Evolutionary conservation across 768 basidiomycete genomes (phyloP), one percentile per base, ranked within the genome.

Genomic region (Amanita phalloides): DNA sequence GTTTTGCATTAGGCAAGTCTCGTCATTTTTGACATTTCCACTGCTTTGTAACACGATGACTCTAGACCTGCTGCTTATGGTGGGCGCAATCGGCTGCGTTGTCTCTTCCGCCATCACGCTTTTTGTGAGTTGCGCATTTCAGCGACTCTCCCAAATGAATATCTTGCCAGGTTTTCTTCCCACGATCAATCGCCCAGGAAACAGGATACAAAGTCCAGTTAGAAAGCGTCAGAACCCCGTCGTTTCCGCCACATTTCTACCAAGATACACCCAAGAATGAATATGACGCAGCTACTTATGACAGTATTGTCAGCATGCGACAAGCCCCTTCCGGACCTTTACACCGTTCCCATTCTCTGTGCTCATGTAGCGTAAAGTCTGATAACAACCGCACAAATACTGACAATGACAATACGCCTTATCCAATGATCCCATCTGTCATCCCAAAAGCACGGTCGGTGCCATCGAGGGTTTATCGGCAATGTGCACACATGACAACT

Each of bases 61-160:
- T 20, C 53, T 57, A 78, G 89, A 91, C 64, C 77, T 87, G 53
- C 69, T 90, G 8, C 65, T 83, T 43, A 82, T 87, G 78, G 58
- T 83, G 49, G 82, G 79, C 20, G 86, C 75, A 14, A 74, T 90
- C 28, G 88, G 88, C 11, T 82, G 82, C 58, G 81, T 90, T 59
- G 72, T 87, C 20, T 90, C 88, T 3, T 88, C 88, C 23, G 79
- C 80, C 14, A 85, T 90, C 21, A 91, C 89, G 3, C 72, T 91
- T 30, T 71, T 90, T 30, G 88, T 88, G 60, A 60, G 81, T 65
- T 26, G 50, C 25, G 53, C 6, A 37, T 17, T 28, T 21, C 23
- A 46, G 45, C 11, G 21, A 42, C 33, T 20, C 20, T 54, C 46
- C 21, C 30, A 38, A 17, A 35, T 48, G 53, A 59, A 8, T 28